Base-by-base conservation (phyloP, 805 yeast genomes). In the Saccharomycopsis sp. region DNA sequence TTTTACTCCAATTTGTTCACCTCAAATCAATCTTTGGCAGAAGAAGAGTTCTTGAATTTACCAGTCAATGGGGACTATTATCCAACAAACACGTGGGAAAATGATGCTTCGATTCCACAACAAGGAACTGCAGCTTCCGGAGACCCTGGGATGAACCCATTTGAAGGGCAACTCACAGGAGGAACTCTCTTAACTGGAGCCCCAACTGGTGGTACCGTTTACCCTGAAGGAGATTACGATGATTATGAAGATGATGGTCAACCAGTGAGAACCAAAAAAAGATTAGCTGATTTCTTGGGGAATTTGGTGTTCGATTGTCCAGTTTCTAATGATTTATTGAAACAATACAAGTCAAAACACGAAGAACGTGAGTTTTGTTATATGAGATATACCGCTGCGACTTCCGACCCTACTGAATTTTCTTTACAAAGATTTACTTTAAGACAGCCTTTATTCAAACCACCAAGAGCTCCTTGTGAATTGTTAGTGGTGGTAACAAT, bases 321-420 rank as follows among this genome's bases (percentile, higher is more conserved):
- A 8, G 88, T 86, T 1, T 77, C 94, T n/a, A 71, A 74, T 23
- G 69, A 74, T 36, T 66, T 86, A 37, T 61, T 81, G 32, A 60
- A 63, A 36, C 74, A 73, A 51, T 79, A 70, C 51, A 57, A 64
- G 36, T 57, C 57, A 2, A 52, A 40, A 23, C 45, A 46, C 21
- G 49, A 44, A 35, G 47, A 64, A 52, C 23, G 47, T n/a, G 82
- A 89, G 65, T 81, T 81, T 67, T 69, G 78, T 25, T 85, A 80
- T 51, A 80, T 89, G 92, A 72, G 98, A 57, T 89, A 88, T 60
- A 85, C 92, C 42, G 97, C 96, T 1, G 88, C 84, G 18, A 89
- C 97, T 1, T 81, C 95, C 57, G 94, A 92, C 49, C 97, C 98
- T 0, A 67, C 75, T 12, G 75, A 79, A 42, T 84, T 83, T 54